phyloP scores from a whole-genome alignment of 139 green algal genomes.

The Chlamydomonas eustigma region DNA sequence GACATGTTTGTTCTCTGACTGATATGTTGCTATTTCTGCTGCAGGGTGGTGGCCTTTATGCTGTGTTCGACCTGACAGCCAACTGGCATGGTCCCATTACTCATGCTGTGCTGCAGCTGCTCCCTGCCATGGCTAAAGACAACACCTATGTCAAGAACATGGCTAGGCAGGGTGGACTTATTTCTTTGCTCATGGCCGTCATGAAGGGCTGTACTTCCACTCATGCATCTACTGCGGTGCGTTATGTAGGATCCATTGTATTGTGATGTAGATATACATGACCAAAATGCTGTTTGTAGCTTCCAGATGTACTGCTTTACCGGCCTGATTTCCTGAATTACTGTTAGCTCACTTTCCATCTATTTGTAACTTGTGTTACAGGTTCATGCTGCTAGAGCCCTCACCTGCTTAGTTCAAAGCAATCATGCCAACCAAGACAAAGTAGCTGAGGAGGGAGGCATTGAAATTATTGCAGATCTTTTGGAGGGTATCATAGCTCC shows the following conservation, averaged over 20 bases:
- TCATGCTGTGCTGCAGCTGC: constrained; percentile 16
- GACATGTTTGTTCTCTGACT: too few species aligned
- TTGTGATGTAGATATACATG: too few species aligned
- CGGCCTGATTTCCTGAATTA: too few species aligned
- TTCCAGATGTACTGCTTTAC: too few species aligned
- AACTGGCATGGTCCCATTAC: not conserved
- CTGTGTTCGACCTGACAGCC: not conserved
- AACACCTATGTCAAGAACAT: constrained; percentile 58
- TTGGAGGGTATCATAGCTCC: constrained; percentile 1
- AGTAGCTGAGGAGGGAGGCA: constrained; percentile 28
- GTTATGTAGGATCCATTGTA: too few species aligned
- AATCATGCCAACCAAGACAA: constrained; percentile 46
- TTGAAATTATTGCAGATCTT: constrained; percentile 24
- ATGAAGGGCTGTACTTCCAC: not conserved
- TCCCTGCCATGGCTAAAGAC: constrained; percentile 20
- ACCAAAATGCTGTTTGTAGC: too few species aligned
- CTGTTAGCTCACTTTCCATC: not conserved
- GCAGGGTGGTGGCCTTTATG: not conserved
- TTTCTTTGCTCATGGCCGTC: constrained; percentile 17
- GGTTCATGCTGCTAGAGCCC: constrained; percentile 10
- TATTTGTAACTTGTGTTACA: not conserved
- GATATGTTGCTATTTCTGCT: too few species aligned
- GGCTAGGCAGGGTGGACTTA: constrained; percentile 13
- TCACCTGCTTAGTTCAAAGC: constrained; percentile 29
- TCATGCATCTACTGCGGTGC: not conserved